Base-by-base conservation (phyloP, 257 asterid species). In the Leonotis leonurus region DNA sequence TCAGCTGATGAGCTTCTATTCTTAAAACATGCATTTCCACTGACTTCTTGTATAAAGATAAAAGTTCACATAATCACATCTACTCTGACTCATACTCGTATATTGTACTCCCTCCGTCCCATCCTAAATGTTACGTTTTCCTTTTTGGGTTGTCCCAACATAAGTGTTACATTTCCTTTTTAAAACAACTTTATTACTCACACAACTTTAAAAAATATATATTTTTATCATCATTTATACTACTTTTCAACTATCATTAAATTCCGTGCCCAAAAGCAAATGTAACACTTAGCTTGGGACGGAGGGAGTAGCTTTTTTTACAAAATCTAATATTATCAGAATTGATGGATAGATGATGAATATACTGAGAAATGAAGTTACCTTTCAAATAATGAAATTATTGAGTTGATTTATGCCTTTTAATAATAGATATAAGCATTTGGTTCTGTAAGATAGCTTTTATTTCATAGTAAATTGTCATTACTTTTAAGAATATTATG, bases 341-440 rank as follows among this genome's bases (percentile, higher is more conserved):
- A 56, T 30, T 56, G 50, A 21, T 30, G 29, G n/a, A 37, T 21
- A 3, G 52, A 46, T 55, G 54, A 36, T n/a, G n/a, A 16, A 14
- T 52, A 46, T 14, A 36, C 45, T 46, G 39, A 55, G 30, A 18
- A 64, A 41, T 46, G 0, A 45, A 4, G 30, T 45, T 21, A 8
- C 17, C 36, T n/a, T 16, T 36, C 44, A 24, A 35, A 20, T 14
- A 24, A 21, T 25, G 26, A 8, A 10, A 8, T 10, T 13, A 25
- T 43, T 50, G 46, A 68, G 56, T 60, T 21, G 55, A 29, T 53
- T 67, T 20, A 33, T 62, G 54, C 26, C 8, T 45, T 51, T 29
- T 18, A 14, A 46, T 44, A 7, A 26, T 21, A 8, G 40, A 14
- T 29, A 27, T 29, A 27, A 16, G 22, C 11, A 22, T 21, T 14